Evolutionary conservation across 169 alveolate genomes (phyloP), one percentile per base, ranked within the genome.

Genomic region (Eimeria acervulina): DNA sequence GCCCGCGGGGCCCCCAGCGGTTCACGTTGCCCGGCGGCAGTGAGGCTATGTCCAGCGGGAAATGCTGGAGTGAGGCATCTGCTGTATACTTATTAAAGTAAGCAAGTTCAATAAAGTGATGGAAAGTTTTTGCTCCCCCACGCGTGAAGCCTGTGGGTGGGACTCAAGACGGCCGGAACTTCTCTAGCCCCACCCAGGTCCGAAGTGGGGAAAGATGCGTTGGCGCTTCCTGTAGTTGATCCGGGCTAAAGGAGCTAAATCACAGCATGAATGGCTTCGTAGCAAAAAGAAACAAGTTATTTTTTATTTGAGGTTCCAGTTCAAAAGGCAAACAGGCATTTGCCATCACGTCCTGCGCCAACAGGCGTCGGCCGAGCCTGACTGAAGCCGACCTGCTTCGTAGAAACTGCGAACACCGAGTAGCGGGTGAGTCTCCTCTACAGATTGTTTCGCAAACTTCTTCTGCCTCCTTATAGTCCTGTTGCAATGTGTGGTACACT

Each of bases 1-100:
- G 44, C 78, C 44, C 31, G 78, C 31, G 78, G 78, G 78, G 78
- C 78, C 78, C 78, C n/a, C 26, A 23, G 3, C 26, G 78, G 44
- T 68, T 28, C 44, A 68, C n/a, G 10, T 23, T 31, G 44, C 3
- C 23, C 40, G 44, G 44, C 44, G 12, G 0, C 44, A n/a, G n/a
- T n/a, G 44, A 68, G 44, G 31, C 3, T 44, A 68, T 68, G 44
- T 13, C 31, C 23, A 21, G 12, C 19, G 40, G 13, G 13, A 3
- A 23, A 28, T 6, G 44, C 44, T 31, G 40, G 26, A 23, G 23
- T 31, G 78, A n/a, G 78, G 31, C 44, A 5, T 26, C 40, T 12
- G 44, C 44, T 68, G 44, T 13, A 10, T 31, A 68, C 78, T 68
- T 31, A 68, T 13, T 31, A n/a, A 68, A 68, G 10, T 68, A 28